Percentiles rank a stretch among this genome's conserved stretches.
phyloP scores from a whole-genome alignment of 139 green algal species.

The Coelastrella sp. region DNA sequence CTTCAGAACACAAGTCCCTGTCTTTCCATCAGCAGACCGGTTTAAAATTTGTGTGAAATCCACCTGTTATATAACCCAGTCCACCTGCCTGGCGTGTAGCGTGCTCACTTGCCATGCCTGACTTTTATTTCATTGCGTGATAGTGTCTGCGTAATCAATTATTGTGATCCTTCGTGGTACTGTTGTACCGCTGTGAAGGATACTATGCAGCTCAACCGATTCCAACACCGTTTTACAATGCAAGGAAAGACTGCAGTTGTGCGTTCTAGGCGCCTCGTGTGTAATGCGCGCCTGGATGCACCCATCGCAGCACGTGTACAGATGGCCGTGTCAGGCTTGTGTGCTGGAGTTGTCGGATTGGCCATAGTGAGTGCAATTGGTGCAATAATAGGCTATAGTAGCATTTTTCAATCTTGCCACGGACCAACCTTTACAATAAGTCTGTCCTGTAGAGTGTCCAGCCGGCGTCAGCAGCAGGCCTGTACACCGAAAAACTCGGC shows the following conservation, averaged over 20 bases:
- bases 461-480: background rate
- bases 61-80: no score
- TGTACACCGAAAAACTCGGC: slow-evolving; percentile 2
- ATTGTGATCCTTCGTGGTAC: background rate
- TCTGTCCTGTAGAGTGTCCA: background rate
- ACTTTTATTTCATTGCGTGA: no score
- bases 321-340: background rate
- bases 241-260: background rate
- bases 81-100: no score
- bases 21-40: no score
- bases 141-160: background rate
- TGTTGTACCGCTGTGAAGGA: background rate
- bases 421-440: background rate
- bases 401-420: background rate
- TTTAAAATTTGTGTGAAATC: no score
- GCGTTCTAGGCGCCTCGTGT: background rate
- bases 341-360: background rate
- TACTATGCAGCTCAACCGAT: background rate
- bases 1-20: no score
- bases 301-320: background rate
- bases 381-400: background rate
- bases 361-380: background rate
- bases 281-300: background rate
- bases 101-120: no score
- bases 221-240: background rate